Percentiles rank a stretch among this genome's conserved stretches.
phyloP scores from a whole-genome alignment of 768 basidiomycete genomes.

The Leccinum disarticulatum region DNA sequence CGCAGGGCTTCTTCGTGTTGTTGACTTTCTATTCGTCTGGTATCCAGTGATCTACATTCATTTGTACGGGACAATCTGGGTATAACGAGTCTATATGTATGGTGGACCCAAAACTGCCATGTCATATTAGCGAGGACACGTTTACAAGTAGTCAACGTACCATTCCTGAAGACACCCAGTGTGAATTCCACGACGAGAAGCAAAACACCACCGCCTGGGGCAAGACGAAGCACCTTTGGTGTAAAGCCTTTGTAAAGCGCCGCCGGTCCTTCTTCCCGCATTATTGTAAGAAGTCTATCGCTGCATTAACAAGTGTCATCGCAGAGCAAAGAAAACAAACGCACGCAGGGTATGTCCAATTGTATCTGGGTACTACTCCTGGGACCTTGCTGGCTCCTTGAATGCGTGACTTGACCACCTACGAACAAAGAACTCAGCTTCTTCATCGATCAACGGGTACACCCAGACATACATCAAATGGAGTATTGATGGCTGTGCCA shows the following conservation, averaged over 20 bases:
- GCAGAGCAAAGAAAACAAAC: conserved; percentile 11
- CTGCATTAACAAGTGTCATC: background rate
- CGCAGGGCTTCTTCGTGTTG: background rate
- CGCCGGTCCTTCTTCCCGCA: conserved; percentile 80
- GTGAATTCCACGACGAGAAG: conserved; percentile 93
- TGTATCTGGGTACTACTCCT: conserved; percentile 82
- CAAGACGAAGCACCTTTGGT: conserved; percentile 92
- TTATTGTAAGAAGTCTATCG: conserved; percentile 63
- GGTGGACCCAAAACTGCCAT: conserved; percentile 32
- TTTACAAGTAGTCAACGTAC: conserved; percentile 34
- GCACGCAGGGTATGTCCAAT: conserved; percentile 91
- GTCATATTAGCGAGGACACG: conserved; percentile 2
- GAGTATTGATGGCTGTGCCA: conserved; percentile 91
- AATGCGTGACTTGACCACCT: conserved; percentile 97
- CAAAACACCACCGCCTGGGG: conserved; percentile 93
- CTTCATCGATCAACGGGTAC: background rate
- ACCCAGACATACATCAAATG: conserved; percentile 50
- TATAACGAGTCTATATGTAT: conserved; percentile 24
- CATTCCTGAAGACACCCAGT: conserved; percentile 69
- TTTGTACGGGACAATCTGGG: conserved; percentile 1
- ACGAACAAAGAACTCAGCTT: conserved; percentile 3
- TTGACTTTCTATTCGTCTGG: background rate
- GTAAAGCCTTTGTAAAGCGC: conserved; percentile 95
- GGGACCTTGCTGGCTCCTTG: conserved; percentile 68
- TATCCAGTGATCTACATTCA: conserved; percentile 4